Percentiles rank a stretch among this genome's conserved stretches.
phyloP scores from a whole-genome alignment of 139 green algal genomes.

The Edaphochlamys debaryana region DNA sequence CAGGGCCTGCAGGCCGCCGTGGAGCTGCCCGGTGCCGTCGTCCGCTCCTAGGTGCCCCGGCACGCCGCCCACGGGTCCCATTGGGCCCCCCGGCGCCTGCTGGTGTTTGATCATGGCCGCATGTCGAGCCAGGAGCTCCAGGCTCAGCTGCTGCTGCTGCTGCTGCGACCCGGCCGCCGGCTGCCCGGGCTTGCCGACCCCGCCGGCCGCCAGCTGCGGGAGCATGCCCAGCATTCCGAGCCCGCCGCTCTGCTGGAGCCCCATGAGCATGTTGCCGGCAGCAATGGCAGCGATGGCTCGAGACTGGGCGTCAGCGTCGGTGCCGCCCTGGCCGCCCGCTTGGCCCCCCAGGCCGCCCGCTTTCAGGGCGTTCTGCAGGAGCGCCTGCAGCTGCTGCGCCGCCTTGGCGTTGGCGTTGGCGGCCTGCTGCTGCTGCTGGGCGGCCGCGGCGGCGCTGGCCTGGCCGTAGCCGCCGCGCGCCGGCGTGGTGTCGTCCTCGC shows the following conservation, averaged over 20 bases:
- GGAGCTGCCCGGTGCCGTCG: too few species aligned
- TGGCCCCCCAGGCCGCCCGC: too few species aligned
- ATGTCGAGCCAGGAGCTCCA: slow-evolving; percentile 29
- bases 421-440: neutral
- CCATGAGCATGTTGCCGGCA: too few species aligned
- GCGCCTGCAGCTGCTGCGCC: slow-evolving; percentile 22
- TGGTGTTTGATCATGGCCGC: neutral
- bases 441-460: neutral
- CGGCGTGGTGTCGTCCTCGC: slow-evolving; percentile 12
- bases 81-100: too few species aligned
- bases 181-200: neutral
- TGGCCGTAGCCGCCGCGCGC: neutral
- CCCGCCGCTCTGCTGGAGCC: too few species aligned
- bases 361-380: slow-evolving; percentile 1
- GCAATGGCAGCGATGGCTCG: neutral
- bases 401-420: neutral
- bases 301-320: slow-evolving; percentile 6
- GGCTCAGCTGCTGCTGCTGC: slow-evolving; percentile 22
- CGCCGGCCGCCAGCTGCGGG: neutral
- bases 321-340: neutral
- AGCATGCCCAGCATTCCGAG: slow-evolving; percentile 31
- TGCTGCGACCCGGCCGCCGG: neutral
- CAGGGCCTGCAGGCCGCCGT: neutral
- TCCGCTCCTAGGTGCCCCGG: neutral
- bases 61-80: neutral